Base-by-base conservation (phyloP, 2,329 filamentous ascomycete species). In the Sporothrix pallida region DNA sequence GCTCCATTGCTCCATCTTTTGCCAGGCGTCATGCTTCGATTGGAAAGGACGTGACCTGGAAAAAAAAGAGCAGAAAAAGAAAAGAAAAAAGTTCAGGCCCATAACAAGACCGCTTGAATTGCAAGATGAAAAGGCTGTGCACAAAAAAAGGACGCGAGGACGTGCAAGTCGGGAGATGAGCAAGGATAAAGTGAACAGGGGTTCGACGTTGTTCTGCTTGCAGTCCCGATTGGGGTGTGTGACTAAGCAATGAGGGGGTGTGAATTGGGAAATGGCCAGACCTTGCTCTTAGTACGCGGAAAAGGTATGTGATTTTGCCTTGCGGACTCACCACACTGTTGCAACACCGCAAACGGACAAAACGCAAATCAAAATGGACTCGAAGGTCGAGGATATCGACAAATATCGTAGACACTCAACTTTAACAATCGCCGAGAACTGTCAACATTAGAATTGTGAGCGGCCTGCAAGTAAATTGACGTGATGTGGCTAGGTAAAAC, bases 81-180 rank as follows among this genome's bases (percentile, higher is more conserved):
- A 44, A 44, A 4, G 26, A 46, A 10, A 50, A 42, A 42, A 56
- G 15, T 37, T 2, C 67, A 58, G 50, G 48, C 37, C 37, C 15
- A n/a, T 3, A n/a, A 56, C 9, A 9, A 60, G 56, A 60, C 56
- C 56, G 37, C 58, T 62, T 20, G 31, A 15, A 62, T 56, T 20
- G 52, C 23, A 26, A 26, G 23, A 26, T 26, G 17, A 42, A 46
- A 65, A 23, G 6, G 20, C 10, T 9, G 26, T 20, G 58, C 58
- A 31, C 42, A 67, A 42, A 48, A 48, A 44, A 48, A 50, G n/a
- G 70, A 71, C 68, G 23, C n/a, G 68, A 58, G 15, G 56, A 71
- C 7, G 44, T 71, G 56, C 62, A 54, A 20, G 58, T 65, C 70
- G 58, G 70, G 70, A 72, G 70, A 72, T 63, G 70, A 72, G 70